Conservation (phyloP, 2,329 filamentous ascomycete species). For the Curvularia sp. region DNA sequence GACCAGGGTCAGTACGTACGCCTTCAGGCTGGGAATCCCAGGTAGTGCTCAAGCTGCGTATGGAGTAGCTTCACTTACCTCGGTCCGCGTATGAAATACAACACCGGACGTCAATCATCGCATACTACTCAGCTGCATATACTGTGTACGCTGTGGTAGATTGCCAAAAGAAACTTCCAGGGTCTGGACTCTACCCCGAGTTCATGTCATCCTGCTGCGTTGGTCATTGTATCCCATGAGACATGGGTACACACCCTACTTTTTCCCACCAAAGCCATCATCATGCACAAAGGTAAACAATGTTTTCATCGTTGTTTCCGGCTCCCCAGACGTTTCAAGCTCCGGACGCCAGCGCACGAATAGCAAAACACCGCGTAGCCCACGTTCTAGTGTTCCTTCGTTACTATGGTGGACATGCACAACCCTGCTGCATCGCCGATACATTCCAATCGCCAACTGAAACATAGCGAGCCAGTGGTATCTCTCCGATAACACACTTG, state of each 20-base stretch:
- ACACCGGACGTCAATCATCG: background rate
- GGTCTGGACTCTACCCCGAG: background rate
- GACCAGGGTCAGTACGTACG: background rate
- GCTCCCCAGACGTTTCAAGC: conserved; percentile 1
- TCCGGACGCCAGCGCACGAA: background rate
- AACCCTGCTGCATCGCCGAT: background rate
- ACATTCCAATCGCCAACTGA: background rate
- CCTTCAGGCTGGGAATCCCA: background rate
- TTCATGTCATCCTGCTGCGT: background rate
- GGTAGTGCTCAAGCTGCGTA: background rate
- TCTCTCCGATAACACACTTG: background rate
- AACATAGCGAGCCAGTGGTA: background rate
- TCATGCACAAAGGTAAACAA: background rate
- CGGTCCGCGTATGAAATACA: background rate
- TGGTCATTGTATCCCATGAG: background rate
- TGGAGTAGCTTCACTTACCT: background rate
- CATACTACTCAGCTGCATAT: background rate
- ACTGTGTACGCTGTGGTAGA: background rate
- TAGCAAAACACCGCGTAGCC: background rate
- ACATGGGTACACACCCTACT: background rate
- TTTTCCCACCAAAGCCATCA: background rate
- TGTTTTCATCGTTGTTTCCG: conserved; percentile 2
- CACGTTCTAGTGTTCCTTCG: background rate
- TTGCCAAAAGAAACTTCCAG: background rate
- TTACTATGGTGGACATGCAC: background rate